Conservation (phyloP, 2,329 filamentous ascomycete genomes). For the Arthrobotrys sinensis region DNA sequence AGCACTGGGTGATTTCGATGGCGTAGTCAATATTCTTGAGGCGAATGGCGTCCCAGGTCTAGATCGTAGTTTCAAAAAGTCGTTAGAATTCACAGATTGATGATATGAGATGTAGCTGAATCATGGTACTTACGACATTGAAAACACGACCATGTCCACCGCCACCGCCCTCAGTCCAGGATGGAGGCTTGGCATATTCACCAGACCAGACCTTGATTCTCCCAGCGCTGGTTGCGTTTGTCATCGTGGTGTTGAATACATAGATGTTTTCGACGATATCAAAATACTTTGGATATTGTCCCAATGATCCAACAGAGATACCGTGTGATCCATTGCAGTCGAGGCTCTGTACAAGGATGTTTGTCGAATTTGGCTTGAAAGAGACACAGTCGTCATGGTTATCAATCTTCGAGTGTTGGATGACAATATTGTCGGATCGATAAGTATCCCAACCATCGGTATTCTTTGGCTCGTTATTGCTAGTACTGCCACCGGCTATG, state of each 20-base stretch:
- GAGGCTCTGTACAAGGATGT: slow-evolving; percentile 78
- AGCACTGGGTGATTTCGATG: slow-evolving; percentile 76
- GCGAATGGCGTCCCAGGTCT: slow-evolving; percentile 75
- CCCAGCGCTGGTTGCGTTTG: slow-evolving; percentile 74
- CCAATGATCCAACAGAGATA: slow-evolving; percentile 80
- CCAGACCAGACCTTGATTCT: slow-evolving; percentile 83
- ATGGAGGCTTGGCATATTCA: slow-evolving; percentile 69
- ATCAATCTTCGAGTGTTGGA: slow-evolving; percentile 77
- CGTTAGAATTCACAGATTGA: slow-evolving; percentile 67
- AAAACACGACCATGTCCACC: slow-evolving; percentile 75
- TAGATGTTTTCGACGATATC: slow-evolving; percentile 81
- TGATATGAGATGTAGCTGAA: slow-evolving; percentile 66
- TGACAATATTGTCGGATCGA: slow-evolving; percentile 75
- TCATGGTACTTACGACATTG: slow-evolving; percentile 71
- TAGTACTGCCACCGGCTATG: slow-evolving; percentile 73
- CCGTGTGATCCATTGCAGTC: slow-evolving; percentile 80
- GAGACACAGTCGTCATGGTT: slow-evolving; percentile 81
- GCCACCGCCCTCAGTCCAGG: slow-evolving; percentile 76
- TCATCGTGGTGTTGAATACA: slow-evolving; percentile 75
- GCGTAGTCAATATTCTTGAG: slow-evolving; percentile 76
- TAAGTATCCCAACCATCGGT: slow-evolving; percentile 78
- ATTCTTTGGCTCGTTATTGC: slow-evolving; percentile 74
- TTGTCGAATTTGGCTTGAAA: slow-evolving; percentile 81
- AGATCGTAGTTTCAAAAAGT: slow-evolving; percentile 67
- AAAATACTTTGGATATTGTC: slow-evolving; percentile 76